Conservation (phyloP, 495 filamentous ascomycete species). For the Penicillium fimorum region DNA sequence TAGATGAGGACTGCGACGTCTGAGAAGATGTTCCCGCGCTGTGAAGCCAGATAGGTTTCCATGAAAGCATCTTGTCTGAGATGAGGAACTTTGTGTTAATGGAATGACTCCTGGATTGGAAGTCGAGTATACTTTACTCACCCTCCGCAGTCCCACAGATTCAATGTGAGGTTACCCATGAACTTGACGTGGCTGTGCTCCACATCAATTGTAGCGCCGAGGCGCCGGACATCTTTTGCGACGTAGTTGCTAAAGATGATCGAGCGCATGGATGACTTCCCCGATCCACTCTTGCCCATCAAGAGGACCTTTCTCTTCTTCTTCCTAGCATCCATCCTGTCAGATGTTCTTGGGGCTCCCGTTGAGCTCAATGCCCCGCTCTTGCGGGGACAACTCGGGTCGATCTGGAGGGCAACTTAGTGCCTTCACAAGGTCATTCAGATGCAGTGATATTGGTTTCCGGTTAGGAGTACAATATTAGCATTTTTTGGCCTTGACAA, state of each 20-base stretch:
- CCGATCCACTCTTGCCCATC: slow-evolving; percentile 94
- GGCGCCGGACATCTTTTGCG: slow-evolving; percentile 87
- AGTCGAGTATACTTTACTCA: slow-evolving; percentile 34
- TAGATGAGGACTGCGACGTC: slow-evolving; percentile 97
- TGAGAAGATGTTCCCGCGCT: slow-evolving; percentile 92
- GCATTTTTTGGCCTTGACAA: neutral
- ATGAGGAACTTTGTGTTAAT: neutral
- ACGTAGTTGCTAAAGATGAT: slow-evolving; percentile 99
- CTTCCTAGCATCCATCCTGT: slow-evolving; percentile 47
- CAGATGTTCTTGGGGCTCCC: slow-evolving; percentile 10
- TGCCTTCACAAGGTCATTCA: neutral
- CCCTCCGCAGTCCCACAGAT: slow-evolving; percentile 98
- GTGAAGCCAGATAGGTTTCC: slow-evolving; percentile 92
- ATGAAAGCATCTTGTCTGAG: slow-evolving; percentile 94
- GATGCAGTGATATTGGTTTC: neutral
- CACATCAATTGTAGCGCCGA: slow-evolving; percentile 98
- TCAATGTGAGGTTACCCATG: slow-evolving; percentile 92
- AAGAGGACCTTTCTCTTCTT: slow-evolving; percentile 59
- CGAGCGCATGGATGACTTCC: slow-evolving; percentile 97
- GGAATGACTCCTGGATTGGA: neutral
- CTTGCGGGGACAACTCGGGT: slow-evolving; percentile 25
- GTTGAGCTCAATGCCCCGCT: slow-evolving; percentile 32
- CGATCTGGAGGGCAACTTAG: slow-evolving; percentile 12
- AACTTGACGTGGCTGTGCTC: slow-evolving; percentile 98
- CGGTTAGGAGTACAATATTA: neutral